Evolutionary conservation across 352 stramenopile species (phyloP).

Genomic region (Globisporangium solare): DNA sequence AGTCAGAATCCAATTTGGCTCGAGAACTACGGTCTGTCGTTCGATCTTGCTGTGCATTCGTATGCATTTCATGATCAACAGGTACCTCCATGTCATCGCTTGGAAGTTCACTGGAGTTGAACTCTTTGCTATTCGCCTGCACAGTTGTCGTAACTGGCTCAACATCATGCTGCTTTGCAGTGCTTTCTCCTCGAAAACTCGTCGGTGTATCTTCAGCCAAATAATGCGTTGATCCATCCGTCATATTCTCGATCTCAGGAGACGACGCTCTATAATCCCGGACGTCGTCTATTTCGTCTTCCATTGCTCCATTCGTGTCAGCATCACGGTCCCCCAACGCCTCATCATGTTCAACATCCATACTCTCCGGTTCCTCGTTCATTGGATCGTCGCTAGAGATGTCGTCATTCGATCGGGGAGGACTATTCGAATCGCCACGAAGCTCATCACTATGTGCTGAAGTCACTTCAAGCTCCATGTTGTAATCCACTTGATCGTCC

Average conservation of each 20-base stretch:
- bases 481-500: background rate
- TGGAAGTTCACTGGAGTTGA: too few species aligned
- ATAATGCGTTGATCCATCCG: background rate
- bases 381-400: background rate
- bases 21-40: background rate
- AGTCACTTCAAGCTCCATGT: background rate
- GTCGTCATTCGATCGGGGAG: background rate
- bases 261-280: background rate
- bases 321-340: background rate
- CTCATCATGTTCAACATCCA: background rate
- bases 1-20: background rate
- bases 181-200: background rate
- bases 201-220: background rate
- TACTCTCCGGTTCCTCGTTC: background rate
- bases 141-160: too few species aligned
- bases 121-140: too few species aligned
- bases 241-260: conserved; percentile 2
- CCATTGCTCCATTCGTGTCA: background rate
- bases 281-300: conserved; percentile 2
- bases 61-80: too few species aligned
- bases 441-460: background rate
- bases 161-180: background rate
- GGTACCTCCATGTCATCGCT: too few species aligned
- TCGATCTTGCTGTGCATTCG: background rate
- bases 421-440: background rate